These are phyloP conservation scores for Pachysandra terminalis DNA, from an alignment of 164 flowering plant genomes.

Conservation along the genomic window DNA sequence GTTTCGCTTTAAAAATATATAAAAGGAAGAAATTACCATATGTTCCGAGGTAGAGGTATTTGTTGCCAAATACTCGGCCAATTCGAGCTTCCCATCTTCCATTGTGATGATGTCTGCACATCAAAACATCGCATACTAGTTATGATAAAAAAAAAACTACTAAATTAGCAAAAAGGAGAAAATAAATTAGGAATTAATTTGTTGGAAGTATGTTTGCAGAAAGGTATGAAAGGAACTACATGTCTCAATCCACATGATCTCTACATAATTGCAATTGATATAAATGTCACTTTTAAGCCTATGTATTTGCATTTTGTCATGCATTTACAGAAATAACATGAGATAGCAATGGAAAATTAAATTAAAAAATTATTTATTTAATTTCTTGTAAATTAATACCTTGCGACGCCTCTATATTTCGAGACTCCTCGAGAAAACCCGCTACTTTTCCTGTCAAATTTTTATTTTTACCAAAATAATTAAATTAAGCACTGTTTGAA, in stretches of 20 bases:
- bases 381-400: slow-evolving; percentile 39
- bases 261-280: no score
- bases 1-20: no score
- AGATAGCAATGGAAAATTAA: background rate
- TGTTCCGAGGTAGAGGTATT: slow-evolving; percentile 93
- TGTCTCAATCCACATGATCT: no score
- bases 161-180: no score
- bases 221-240: no score
- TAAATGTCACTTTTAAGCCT: no score
- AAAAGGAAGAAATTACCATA: slow-evolving; percentile 51
- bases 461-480: background rate
- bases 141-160: background rate
- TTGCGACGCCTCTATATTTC: slow-evolving; percentile 89
- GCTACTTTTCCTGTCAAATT: slow-evolving; percentile 67
- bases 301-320: no score
- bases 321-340: no score
- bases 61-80: slow-evolving; percentile 93
- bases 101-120: slow-evolving; percentile 86
- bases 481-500: background rate
- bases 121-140: background rate
- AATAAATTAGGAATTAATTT: no score
- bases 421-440: slow-evolving; percentile 96
- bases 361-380: no score
- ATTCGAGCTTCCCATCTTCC: slow-evolving; percentile 99
- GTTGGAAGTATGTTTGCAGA: no score